Base-by-base conservation (phyloP, 2,329 filamentous ascomycete genomes). In the Phaeosphaeriaceae sp. region DNA sequence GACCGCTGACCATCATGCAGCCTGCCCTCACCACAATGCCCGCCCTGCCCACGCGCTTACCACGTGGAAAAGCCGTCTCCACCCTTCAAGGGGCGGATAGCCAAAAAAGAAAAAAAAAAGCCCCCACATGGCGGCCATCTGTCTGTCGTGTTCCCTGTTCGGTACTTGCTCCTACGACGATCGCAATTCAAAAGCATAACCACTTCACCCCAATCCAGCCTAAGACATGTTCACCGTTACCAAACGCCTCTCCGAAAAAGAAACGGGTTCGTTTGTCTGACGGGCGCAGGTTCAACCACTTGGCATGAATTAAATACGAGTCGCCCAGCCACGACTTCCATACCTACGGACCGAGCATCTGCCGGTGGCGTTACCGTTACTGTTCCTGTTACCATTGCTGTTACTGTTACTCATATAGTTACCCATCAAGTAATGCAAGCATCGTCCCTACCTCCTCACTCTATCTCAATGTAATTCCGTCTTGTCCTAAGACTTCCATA, bases 1-100 rank as follows among this genome's bases (percentile, higher is more conserved):
- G n/a, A n/a, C n/a, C n/a, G n/a, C n/a, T 48, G 44, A 53, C 50
- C 56, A 33, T 42, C 45, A 54, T 60, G 52, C 58, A 56, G 50
- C 15, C n/a, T n/a, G 23, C 23, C 18, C n/a, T 8, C 20, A 9
- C 20, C n/a, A n/a, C 39, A 34, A 42, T 42, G 20, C 34, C 37
- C 42, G 36, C 38, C 34, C 43, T 40, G n/a, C 59, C 61, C 56
- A 58, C 55, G 61, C 55, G 47, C 34, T 42, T 49, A 54, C 59
- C 59, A 61, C 61, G 58, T 63, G 54, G 29, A 30, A 58, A 53
- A n/a, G n/a, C 51, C 50, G 16, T 34, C 23, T 40, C 28, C 40
- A 17, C 26, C 11, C 11, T 33, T 15, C 30, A 7, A 26, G 23
- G 23, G 23, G 23, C 23, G 23, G 23, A 26, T 26, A 26, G 23